Conservation (phyloP, 2,329 filamentous ascomycete genomes). For the Xylaria polymorpha region DNA sequence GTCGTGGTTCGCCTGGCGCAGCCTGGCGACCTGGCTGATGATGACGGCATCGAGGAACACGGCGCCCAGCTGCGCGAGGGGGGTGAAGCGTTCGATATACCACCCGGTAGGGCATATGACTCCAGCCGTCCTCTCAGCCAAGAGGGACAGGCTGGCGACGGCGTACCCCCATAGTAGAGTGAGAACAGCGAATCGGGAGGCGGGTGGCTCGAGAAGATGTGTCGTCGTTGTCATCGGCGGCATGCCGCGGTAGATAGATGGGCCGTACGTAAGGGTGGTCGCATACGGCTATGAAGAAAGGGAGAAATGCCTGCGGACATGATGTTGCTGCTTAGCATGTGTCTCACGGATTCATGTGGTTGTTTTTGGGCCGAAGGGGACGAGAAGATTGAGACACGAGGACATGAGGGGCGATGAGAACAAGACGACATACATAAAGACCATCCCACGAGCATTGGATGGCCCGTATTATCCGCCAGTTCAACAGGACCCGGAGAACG, state of each 20-base stretch:
- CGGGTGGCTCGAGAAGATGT: conserved; percentile 25
- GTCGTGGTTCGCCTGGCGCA: conserved; percentile 47
- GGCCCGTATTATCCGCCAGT: conserved; percentile 50
- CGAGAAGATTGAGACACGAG: background rate
- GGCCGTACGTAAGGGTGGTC: conserved; percentile 39
- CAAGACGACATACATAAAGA: conserved; percentile 47
- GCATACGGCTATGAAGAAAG: conserved; percentile 45
- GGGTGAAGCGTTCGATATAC: conserved; percentile 46
- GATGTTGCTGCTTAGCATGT: background rate
- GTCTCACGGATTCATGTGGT: background rate
- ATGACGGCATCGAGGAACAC: conserved; percentile 50
- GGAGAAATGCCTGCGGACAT: conserved; percentile 49
- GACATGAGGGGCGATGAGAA: background rate
- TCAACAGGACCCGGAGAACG: conserved; percentile 46
- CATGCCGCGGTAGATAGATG: conserved; percentile 43
- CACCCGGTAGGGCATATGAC: conserved; percentile 49
- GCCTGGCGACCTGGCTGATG: conserved; percentile 45
- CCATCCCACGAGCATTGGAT: conserved; percentile 52
- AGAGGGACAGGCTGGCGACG: conserved; percentile 45
- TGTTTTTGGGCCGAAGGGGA: background rate
- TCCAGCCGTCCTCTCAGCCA: conserved; percentile 45
- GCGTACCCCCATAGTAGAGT: conserved; percentile 51
- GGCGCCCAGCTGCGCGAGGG: conserved; percentile 47
- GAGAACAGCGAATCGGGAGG: conserved; percentile 41
- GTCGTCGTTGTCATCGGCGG: conserved; percentile 33